Conservation (phyloP, 169 alveolate genomes). For the Eimeria praecox region DNA sequence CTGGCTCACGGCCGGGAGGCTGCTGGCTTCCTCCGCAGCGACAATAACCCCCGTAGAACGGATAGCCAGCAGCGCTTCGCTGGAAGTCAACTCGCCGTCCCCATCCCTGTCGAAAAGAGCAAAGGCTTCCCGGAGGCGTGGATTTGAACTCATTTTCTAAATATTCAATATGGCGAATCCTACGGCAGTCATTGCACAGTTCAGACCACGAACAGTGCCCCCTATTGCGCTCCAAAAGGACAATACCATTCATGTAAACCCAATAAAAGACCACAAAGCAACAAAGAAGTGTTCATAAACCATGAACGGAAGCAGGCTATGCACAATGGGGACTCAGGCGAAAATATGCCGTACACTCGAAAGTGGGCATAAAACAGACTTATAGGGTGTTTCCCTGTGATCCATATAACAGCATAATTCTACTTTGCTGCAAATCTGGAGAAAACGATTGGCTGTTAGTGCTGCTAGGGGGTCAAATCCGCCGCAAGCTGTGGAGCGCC, state of each 20-base stretch:
- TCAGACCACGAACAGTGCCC: neutral
- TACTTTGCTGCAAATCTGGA: neutral
- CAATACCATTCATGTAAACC: neutral
- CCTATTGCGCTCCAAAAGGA: neutral
- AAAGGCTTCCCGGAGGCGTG: constrained; percentile 79
- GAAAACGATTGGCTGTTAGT: neutral
- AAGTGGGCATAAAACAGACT: neutral
- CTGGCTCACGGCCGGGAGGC: constrained; percentile 67
- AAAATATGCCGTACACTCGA: neutral
- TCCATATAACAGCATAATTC: neutral
- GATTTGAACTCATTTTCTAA: constrained; percentile 21
- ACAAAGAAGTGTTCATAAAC: neutral
- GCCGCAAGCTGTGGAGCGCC: neutral
- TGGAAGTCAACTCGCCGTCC: constrained; percentile 67
- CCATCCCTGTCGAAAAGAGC: constrained; percentile 80
- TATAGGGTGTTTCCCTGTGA: neutral
- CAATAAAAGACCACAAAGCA: neutral
- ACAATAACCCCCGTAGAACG: constrained; percentile 71
- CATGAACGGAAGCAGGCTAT: neutral
- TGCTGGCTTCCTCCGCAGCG: constrained; percentile 52
- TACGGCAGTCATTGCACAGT: neutral
- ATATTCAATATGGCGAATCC: neutral
- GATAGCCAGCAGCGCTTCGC: constrained; percentile 54
- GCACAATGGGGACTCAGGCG: neutral
- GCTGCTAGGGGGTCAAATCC: neutral